phyloP scores from a whole-genome alignment of 805 yeast species.

The Kodamaea lidongshanica region DNA sequence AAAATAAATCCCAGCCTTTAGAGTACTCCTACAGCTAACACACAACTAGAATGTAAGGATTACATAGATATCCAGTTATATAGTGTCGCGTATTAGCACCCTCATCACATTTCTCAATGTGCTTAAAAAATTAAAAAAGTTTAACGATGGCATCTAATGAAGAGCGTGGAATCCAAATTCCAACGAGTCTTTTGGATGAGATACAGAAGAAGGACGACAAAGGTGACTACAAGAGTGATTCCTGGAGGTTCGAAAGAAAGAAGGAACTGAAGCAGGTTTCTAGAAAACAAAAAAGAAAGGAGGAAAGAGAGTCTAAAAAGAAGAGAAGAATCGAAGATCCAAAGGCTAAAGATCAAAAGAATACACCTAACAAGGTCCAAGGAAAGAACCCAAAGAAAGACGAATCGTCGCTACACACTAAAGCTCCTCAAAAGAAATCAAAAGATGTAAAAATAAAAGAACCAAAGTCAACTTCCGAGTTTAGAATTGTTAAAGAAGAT shows the following conservation, averaged over 20 bases:
- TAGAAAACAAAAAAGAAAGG: conserved; percentile 33
- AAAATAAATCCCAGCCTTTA: too few species aligned
- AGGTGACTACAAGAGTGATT: conserved; percentile 40
- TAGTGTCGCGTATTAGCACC: too few species aligned
- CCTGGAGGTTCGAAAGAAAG: conserved; percentile 16
- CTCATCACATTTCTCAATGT: too few species aligned
- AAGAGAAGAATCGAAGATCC: conserved; percentile 33
- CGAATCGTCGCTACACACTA: not conserved
- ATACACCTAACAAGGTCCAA: conserved; percentile 6
- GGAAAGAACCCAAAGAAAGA: conserved; percentile 9
- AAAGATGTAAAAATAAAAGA: not conserved
- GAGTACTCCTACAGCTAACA: too few species aligned
- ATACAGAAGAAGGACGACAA: conserved; percentile 36
- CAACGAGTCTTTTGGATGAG: conserved; percentile 50
- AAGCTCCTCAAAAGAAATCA: conserved; percentile 2
- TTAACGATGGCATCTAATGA: too few species aligned
- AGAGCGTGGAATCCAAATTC: conserved; percentile 45
- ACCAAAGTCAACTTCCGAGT: too few species aligned
- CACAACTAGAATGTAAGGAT: too few species aligned
- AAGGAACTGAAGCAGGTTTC: conserved; percentile 18
- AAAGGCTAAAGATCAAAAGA: conserved; percentile 12
- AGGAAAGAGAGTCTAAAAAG: conserved; percentile 28
- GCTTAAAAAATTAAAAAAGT: too few species aligned
- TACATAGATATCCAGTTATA: too few species aligned
- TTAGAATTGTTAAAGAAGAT: conserved; percentile 12